Base-by-base conservation (phyloP, 1,284 basidiomycete species). In the Thelephora terrestris region DNA sequence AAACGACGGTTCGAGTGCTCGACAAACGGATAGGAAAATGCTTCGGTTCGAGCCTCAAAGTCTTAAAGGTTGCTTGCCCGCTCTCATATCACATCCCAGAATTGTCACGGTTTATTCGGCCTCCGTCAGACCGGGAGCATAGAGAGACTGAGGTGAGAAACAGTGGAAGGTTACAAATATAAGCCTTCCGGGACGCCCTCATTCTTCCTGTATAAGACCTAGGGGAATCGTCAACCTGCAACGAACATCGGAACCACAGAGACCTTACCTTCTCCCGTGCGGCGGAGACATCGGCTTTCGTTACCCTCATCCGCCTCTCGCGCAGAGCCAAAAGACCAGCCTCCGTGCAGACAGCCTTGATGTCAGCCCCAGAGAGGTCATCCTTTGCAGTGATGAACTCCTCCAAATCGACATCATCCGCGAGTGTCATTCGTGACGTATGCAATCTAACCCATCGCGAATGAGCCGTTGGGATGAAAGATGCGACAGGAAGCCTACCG, bases 301-400 rank as follows among this genome's bases (percentile, higher is more conserved):
- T 97, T 12, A 99, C 95, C 54, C 91, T 76, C 95, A 99, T 99
- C 49, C 96, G 76, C 52, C 96, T 77, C 68, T 99, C 96, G 57
- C 96, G 76, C 54, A 99, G 71, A 4, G 96, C 96, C 46, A 98
- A 73, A 48, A 99, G 67, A 59, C 96, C 96, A 17, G 96, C 96
- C 66, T 99, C 96, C 4, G 96, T 93, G 64, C 91, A 95, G 16
- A 94, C 89, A 3, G 93, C 94, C 72, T 98, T 98, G 76, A 99
- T 98, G 62, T 99, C 96, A 5, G 95, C 95, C 50, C 95, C 95
- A 9, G 90, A 94, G 16, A 97, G 70, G 60, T 99, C 95, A 61
- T 99, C 96, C 70, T 99, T 99, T 50, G 89, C 85, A 69, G 88
- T 90, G 49, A 99, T 84, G 60, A 92, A 92, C 69, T 98, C 94